Conservation (phyloP, 768 basidiomycete genomes). For the Amanita pallidorosea region DNA sequence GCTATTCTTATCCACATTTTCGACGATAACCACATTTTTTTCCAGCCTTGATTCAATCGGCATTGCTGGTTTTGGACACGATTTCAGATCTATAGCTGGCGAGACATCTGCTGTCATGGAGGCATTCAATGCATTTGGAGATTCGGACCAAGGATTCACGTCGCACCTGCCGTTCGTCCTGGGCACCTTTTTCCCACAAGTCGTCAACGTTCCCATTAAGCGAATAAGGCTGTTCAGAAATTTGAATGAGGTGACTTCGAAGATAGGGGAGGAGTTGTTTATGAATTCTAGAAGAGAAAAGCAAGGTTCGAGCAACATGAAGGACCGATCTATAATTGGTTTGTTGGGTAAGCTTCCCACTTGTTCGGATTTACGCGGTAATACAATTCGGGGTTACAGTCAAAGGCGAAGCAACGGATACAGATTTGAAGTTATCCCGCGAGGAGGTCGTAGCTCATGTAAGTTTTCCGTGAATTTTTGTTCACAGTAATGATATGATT, state of each 20-base stretch:
- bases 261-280: constrained; percentile 20
- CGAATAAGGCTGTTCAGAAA: constrained; percentile 13
- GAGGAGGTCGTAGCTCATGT: constrained; percentile 34
- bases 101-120: constrained; percentile 29
- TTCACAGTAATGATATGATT: not conserved
- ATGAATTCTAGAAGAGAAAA: constrained; percentile 10
- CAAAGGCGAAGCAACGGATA: constrained; percentile 19
- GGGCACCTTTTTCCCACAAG: constrained; percentile 15
- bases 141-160: constrained; percentile 9
- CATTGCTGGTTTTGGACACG: constrained; percentile 37
- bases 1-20: not conserved
- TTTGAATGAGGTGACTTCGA: constrained; percentile 13
- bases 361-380: not conserved
- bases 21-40: not conserved
- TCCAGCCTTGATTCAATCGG: constrained; percentile 37
- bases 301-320: constrained; percentile 6
- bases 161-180: constrained; percentile 11
- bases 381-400: constrained; percentile 14
- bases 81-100: constrained; percentile 43
- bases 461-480: not conserved
- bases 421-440: constrained; percentile 17
- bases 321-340: constrained; percentile 16
- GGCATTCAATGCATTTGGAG: constrained; percentile 20
- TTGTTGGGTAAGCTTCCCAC: constrained; percentile 11
- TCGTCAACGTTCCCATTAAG: constrained; percentile 17